Evolutionary conservation across 805 yeast species (phyloP), one percentile per base, ranked within the genome.

Genomic region (Saccharomycopsis synnaedendra): DNA sequence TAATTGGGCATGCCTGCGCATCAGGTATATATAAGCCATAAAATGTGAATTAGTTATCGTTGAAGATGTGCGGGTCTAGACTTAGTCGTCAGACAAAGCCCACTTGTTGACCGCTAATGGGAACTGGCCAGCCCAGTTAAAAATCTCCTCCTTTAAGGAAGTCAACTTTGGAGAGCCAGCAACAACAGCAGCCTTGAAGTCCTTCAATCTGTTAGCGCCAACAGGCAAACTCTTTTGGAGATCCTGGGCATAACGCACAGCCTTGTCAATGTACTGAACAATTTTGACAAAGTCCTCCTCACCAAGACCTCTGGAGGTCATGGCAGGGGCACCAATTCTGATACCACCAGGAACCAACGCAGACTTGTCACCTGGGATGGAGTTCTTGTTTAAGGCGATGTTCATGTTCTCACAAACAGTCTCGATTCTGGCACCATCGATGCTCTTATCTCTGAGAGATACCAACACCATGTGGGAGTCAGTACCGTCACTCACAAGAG

Each of bases 291-390:
- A 90, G 59, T 90, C 97, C 48, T 69, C 74, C 53, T 73, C 75
- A 46, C 77, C 77, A 61, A 90, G 82, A 42, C 96, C 97, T 71
- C 98, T 82, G 46, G 97, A 87, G 48, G 97, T 83, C 97, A 90
- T 90, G 43, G 97, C 97, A 50, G 98, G 98, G 11, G 97, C 85
- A 59, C 98, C 98, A 53, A 90, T 83, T 72, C 98, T 84, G 56
- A 90, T 72, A 58, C 98, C 98, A 53, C 94, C 86, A 60, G 98
- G 98, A 64, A 85, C 87, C 52, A 90, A 74, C 34, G 98, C 98
- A 41, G 96, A 85, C 67, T 80, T 83, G 68, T 90, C 98, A 59
- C 96, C 95, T 52, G 97, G 97, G 56, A 90, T 85, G 44, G 97
- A 83, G 75, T 90, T 90, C 69, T 90, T 90, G 74, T 90, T 90